Conservation (phyloP, 257 asterid genomes). For the Solanum dulcamara region DNA sequence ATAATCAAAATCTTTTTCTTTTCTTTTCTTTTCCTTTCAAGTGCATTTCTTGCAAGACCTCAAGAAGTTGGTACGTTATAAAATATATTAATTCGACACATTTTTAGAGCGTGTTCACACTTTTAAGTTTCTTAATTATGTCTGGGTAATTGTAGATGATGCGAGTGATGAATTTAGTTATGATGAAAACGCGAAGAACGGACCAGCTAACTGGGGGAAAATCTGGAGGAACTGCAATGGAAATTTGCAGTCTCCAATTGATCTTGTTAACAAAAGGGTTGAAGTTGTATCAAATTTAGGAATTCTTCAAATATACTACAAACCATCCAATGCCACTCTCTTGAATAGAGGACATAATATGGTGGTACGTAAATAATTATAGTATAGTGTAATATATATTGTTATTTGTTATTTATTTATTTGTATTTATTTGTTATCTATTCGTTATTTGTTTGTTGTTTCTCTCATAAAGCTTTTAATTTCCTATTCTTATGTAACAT, state of each 20-base stretch:
- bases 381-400: neutral
- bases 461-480: no score
- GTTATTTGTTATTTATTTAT: no score
- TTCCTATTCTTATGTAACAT: no score
- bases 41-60: constrained; percentile 15
- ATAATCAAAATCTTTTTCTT: neutral
- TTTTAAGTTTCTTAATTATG: neutral
- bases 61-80: constrained; percentile 38
- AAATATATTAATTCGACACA: neutral
- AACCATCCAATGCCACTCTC: constrained; percentile 48
- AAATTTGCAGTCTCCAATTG: constrained; percentile 70
- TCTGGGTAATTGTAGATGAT: constrained; percentile 22
- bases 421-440: no score
- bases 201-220: constrained; percentile 62
- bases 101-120: neutral
- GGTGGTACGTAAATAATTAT: constrained; percentile 36
- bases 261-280: constrained; percentile 37
- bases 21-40: neutral
- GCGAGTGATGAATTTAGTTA: constrained; percentile 52
- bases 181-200: constrained; percentile 22
- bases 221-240: constrained; percentile 58
- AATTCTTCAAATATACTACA: constrained; percentile 24
- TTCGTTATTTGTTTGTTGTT: no score
- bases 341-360: constrained; percentile 67
- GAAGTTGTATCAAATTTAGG: constrained; percentile 39